Evolutionary conservation across 306 rosid genomes (phyloP).

Genomic region (Rosa rugosa): DNA sequence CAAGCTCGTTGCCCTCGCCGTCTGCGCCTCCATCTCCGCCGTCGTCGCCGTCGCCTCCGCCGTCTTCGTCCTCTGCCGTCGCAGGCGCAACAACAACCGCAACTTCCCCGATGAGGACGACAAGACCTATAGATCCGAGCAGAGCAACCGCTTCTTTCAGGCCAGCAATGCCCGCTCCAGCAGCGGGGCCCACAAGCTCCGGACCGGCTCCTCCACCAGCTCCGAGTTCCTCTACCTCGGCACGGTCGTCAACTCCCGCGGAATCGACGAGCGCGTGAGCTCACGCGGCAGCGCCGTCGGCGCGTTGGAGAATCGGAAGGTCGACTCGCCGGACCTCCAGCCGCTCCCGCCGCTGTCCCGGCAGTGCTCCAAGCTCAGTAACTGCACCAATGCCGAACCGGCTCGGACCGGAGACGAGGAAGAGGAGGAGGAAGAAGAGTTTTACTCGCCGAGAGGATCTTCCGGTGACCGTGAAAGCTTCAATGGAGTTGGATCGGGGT

Average conservation of each 20-base stretch:
- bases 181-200: conserved; percentile 34
- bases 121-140: conserved; percentile 70
- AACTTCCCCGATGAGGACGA: conserved; percentile 40
- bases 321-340: conserved; percentile 56
- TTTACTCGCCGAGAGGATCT: conserved; percentile 88
- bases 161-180: conserved; percentile 26
- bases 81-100: conserved; percentile 31
- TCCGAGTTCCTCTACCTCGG: conserved; percentile 94
- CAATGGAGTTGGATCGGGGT: conserved; percentile 57
- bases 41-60: conserved; percentile 28
- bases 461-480: conserved; percentile 36
- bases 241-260: conserved; percentile 67
- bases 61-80: conserved; percentile 48
- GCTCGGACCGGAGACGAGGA: neutral
- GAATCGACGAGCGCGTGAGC: conserved; percentile 44
- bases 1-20: conserved; percentile 42
- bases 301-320: conserved; percentile 25
- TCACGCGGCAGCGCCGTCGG: conserved; percentile 6
- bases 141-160: conserved; percentile 54
- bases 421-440: conserved; percentile 72
- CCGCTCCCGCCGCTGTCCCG: conserved; percentile 54
- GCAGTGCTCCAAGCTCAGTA: conserved; percentile 20
- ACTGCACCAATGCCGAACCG: conserved; percentile 24
- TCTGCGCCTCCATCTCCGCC: conserved; percentile 49
- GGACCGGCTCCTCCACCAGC: conserved; percentile 49